Evolutionary conservation across 257 asterid species (phyloP).

Genomic region (Oldenlandia corymbosa): DNA sequence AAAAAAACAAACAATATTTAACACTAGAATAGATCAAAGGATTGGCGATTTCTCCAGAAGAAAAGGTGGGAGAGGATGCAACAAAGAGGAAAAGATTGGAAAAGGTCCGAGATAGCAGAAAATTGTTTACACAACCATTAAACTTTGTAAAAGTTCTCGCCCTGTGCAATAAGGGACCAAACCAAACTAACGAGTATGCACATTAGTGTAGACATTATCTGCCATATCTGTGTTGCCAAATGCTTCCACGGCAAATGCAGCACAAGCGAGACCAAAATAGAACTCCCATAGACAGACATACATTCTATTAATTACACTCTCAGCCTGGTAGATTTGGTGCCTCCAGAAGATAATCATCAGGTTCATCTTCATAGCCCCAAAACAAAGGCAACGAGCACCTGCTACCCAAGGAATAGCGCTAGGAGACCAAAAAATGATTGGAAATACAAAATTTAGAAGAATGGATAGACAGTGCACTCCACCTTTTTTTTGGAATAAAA

Average conservation of each 20-base stretch:
- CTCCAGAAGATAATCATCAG: slow-evolving; percentile 65
- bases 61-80: too few species aligned
- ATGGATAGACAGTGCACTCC: slow-evolving; percentile 90
- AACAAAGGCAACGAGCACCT: slow-evolving; percentile 88
- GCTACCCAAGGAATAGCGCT: slow-evolving; percentile 90
- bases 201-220: not conserved
- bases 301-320: slow-evolving; percentile 42
- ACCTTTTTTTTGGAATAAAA: slow-evolving; percentile 37
- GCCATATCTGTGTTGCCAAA: not conserved
- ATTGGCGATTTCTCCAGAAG: too few species aligned
- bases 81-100: too few species aligned
- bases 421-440: slow-evolving; percentile 72
- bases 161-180: not conserved
- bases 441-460: slow-evolving; percentile 58
- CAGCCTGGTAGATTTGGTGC: slow-evolving; percentile 43
- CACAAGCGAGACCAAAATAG: not conserved
- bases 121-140: slow-evolving; percentile 3
- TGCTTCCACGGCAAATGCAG: not conserved
- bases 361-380: slow-evolving; percentile 94
- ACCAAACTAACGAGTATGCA: slow-evolving; percentile 1
- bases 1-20: too few species aligned
- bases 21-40: too few species aligned
- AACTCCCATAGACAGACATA: not conserved
- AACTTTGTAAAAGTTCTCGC: slow-evolving; percentile 14
- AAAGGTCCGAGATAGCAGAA: not conserved